These are phyloP conservation scores for Pycnococcus provasolii DNA, from an alignment of 139 green algal genomes.

Conservation along the genomic window DNA sequence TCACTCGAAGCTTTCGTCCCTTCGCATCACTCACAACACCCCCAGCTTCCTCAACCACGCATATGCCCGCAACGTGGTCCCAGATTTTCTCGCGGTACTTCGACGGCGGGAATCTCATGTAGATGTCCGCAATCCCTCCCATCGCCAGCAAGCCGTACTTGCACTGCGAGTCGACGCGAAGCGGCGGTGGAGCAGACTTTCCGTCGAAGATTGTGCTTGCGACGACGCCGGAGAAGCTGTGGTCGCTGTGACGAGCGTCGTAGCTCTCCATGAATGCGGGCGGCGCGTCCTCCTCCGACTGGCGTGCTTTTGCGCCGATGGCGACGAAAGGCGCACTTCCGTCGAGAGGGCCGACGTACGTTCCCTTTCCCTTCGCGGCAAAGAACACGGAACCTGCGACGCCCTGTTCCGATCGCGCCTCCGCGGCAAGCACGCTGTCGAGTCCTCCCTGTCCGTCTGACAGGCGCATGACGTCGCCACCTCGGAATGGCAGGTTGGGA, in stretches of 20 bases:
- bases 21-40: constrained; percentile 36
- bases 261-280: too few species aligned
- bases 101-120: constrained; percentile 42
- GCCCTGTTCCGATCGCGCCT: too few species aligned
- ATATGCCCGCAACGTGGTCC: constrained; percentile 42
- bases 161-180: constrained; percentile 37
- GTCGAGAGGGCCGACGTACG: too few species aligned
- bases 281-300: too few species aligned
- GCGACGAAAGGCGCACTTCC: too few species aligned
- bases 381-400: too few species aligned
- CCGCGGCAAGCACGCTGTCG: too few species aligned
- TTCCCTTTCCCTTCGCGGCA: too few species aligned
- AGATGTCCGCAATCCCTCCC: constrained; percentile 36
- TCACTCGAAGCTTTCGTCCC: constrained; percentile 60
- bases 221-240: too few species aligned
- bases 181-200: constrained; percentile 1
- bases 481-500: constrained; percentile 32
- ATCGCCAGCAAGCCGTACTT: constrained; percentile 39
- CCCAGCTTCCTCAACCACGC: constrained; percentile 43
- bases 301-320: too few species aligned
- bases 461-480: background rate
- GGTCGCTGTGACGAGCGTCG: too few species aligned
- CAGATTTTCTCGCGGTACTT: constrained; percentile 40
- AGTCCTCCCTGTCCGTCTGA: background rate
- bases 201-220: constrained; percentile 1